Percentiles rank a stretch among this genome's conserved stretches.
Conservation (phyloP, 176 grass and related monocot genomes). For the Phoenix roebelenii region DNA sequence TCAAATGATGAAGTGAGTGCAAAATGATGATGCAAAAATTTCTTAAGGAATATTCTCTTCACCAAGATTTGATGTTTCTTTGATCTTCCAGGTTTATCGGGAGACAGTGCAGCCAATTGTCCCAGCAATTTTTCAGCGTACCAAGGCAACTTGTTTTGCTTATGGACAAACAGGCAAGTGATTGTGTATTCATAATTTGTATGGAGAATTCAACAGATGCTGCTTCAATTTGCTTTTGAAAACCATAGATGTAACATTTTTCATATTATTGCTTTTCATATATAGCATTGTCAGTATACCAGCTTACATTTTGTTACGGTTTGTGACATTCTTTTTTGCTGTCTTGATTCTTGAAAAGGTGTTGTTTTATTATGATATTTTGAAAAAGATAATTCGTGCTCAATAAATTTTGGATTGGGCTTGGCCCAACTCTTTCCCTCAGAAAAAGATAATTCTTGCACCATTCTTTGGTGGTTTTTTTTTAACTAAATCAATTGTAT, state of each 20-base stretch:
- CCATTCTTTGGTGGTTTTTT: too few species aligned
- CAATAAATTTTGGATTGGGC: too few species aligned
- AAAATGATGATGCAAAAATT: background rate
- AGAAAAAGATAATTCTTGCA: too few species aligned
- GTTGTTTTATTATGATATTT: too few species aligned
- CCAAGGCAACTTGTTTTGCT: conserved; percentile 98
- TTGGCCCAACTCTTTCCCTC: too few species aligned
- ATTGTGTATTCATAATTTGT: background rate
- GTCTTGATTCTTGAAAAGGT: too few species aligned
- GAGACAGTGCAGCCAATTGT: conserved; percentile 95
- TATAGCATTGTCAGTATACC: too few species aligned
- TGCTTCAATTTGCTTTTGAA: background rate
- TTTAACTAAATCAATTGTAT: too few species aligned
- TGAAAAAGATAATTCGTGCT: too few species aligned
- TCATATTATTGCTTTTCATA: too few species aligned
- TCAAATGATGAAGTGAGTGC: conserved; percentile 82
- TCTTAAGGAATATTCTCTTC: conserved; percentile 2
- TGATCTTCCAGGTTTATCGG: conserved; percentile 63
- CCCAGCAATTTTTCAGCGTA: conserved; percentile 92
- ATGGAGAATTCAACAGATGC: background rate
- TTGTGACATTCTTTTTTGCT: too few species aligned
- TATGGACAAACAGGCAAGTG: conserved; percentile 94
- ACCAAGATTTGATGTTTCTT: conserved; percentile 12
- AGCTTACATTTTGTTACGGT: too few species aligned
- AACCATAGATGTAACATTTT: background rate